A percentile compares a stretch with the other conserved stretches of the same genome.
These are phyloP conservation scores for Fusarium brachygibbosum DNA, from an alignment of 2,329 filamentous ascomycete genomes.

Conservation along the genomic window DNA sequence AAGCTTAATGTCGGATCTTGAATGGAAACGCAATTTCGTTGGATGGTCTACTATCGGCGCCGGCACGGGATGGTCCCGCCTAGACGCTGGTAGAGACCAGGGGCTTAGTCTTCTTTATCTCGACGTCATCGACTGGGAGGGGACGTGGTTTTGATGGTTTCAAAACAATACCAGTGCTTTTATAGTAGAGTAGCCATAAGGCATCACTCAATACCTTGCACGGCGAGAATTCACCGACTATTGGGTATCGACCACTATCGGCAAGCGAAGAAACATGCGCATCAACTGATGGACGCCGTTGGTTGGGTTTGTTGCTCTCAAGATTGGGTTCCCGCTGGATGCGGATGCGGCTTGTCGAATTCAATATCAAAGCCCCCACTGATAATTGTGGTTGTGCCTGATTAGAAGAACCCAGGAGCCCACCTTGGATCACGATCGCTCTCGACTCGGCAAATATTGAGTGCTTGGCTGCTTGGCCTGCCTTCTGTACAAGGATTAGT, in stretches of 20 bases:
- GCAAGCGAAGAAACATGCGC: background rate
- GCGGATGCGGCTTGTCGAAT: conserved; percentile 33
- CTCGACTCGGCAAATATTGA: conserved; percentile 25
- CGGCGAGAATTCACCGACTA: background rate
- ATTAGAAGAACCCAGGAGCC: conserved; percentile 17
- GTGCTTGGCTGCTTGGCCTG: conserved; percentile 31
- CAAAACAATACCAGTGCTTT: conserved; percentile 8
- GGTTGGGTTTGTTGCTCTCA: background rate
- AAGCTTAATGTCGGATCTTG: conserved; percentile 28
- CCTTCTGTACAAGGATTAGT: conserved; percentile 23
- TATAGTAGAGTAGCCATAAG: background rate
- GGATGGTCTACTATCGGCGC: conserved; percentile 28
- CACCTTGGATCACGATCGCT: conserved; percentile 39
- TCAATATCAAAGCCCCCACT: conserved; percentile 38
- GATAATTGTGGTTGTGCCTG: conserved; percentile 32
- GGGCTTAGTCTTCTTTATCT: conserved; percentile 22
- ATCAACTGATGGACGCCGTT: conserved; percentile 2
- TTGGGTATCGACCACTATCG: background rate
- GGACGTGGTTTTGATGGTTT: conserved; percentile 5
- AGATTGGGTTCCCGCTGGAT: conserved; percentile 25
- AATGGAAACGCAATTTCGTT: conserved; percentile 29
- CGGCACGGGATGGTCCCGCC: conserved; percentile 33
- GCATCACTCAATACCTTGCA: background rate
- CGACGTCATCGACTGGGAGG: conserved; percentile 26
- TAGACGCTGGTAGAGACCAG: conserved; percentile 16